Conservation (phyloP, 2,329 filamentous ascomycete genomes). For the Sclerotinia spermophila region DNA sequence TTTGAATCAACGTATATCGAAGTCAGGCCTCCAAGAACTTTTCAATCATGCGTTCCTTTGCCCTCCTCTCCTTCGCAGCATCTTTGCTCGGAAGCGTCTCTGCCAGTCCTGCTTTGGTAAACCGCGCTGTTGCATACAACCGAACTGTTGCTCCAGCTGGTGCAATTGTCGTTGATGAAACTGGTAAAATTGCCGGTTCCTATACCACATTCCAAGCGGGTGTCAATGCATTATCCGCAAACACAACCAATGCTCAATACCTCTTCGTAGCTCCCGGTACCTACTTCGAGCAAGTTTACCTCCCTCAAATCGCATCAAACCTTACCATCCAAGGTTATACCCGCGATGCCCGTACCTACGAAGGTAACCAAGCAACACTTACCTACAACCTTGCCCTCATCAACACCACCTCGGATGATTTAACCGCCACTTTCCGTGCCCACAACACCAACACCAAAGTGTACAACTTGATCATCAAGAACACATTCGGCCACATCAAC, state of each 20-base stretch:
- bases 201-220: conserved; percentile 27
- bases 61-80: conserved; percentile 9
- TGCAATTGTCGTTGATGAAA: conserved; percentile 44
- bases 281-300: conserved; percentile 55
- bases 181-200: conserved; percentile 36
- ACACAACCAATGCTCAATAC: conserved; percentile 44
- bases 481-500: conserved; percentile 29
- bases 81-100: conserved; percentile 1
- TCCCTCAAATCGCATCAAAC: conserved; percentile 45
- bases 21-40: neutral
- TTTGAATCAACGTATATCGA: neutral
- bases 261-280: conserved; percentile 55
- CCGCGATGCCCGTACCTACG: conserved; percentile 43
- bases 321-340: conserved; percentile 55
- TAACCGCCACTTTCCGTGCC: conserved; percentile 33
- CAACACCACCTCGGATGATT: conserved; percentile 43
- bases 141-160: conserved; percentile 44
- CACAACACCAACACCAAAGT: conserved; percentile 48
- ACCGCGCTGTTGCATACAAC: neutral
- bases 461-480: conserved; percentile 54
- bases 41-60: conserved; percentile 13
- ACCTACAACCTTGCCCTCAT: conserved; percentile 42
- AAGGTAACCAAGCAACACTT: conserved; percentile 48
- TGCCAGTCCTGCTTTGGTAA: neutral
- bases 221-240: conserved; percentile 41